These are phyloP conservation scores for Alternaria metachromatica DNA, from an alignment of 2,329 filamentous ascomycete genomes.

Conservation along the genomic window DNA sequence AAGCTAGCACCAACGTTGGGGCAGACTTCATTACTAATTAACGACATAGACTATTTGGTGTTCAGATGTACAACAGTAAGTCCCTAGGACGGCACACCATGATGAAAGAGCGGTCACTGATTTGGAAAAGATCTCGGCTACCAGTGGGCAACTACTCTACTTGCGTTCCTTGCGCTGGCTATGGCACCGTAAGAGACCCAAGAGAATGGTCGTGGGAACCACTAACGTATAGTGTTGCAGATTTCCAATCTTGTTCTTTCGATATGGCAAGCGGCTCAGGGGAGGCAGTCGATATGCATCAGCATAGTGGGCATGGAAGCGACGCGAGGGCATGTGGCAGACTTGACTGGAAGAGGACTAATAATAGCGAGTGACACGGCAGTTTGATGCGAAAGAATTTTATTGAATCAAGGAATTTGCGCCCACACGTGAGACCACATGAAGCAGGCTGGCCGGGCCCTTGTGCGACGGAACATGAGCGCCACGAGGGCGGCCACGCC, in stretches of 20 bases:
- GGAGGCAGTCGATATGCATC: constrained; percentile 56
- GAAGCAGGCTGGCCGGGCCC: constrained; percentile 39
- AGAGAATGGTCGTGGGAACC: constrained; percentile 30
- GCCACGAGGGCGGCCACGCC: constrained; percentile 48
- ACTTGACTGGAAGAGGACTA: constrained; percentile 27
- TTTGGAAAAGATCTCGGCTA: constrained; percentile 53
- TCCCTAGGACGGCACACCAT: constrained; percentile 33
- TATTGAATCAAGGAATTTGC: constrained; percentile 42
- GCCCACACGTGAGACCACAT: constrained; percentile 45
- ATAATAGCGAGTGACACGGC: constrained; percentile 47
- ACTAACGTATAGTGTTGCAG: constrained; percentile 46
- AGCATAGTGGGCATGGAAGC: constrained; percentile 28
- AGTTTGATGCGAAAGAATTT: constrained; percentile 40
- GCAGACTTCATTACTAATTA: constrained; percentile 4
- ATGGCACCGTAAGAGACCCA: constrained; percentile 54
- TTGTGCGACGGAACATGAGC: constrained; percentile 38
- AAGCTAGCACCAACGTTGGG: constrained; percentile 8
- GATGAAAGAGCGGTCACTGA: constrained; percentile 56
- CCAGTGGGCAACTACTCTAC: constrained; percentile 58
- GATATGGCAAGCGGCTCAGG: constrained; percentile 57
- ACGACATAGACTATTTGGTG: constrained; percentile 45
- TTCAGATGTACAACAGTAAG: constrained; percentile 61
- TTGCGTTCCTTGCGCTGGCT: constrained; percentile 57
- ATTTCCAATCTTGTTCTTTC: constrained; percentile 57
- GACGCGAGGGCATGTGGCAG: constrained; percentile 16